Conservation (phyloP, 1,284 basidiomycete species). For the Albatrellus sp. region DNA sequence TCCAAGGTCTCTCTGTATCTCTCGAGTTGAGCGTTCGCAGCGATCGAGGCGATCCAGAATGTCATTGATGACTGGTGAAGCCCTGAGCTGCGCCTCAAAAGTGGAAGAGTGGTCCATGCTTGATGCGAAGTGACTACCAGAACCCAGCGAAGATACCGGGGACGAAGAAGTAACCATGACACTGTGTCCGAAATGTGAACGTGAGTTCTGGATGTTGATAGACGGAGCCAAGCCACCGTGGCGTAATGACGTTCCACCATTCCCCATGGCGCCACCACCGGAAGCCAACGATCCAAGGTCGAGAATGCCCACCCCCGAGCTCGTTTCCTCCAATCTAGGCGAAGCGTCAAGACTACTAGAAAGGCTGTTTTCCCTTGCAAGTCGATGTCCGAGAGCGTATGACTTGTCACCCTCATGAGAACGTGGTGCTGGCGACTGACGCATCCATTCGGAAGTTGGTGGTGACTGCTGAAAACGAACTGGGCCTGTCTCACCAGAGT, state of each 20-base stretch:
- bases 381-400: conserved; percentile 29
- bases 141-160: conserved; percentile 66
- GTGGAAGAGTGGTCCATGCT: conserved; percentile 29
- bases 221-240: conserved; percentile 28
- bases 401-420: conserved; percentile 33
- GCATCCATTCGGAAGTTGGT: conserved; percentile 12
- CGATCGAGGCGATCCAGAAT: conserved; percentile 64
- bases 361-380: conserved; percentile 35
- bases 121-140: conserved; percentile 46
- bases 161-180: conserved; percentile 46
- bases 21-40: conserved; percentile 56
- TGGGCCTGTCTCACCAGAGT: conserved; percentile 19
- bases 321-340: conserved; percentile 38
- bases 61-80: conserved; percentile 64
- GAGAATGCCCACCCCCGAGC: conserved; percentile 7
- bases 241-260: conserved; percentile 20
- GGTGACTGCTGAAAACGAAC: conserved; percentile 19
- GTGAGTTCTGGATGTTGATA: conserved; percentile 26
- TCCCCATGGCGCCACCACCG: conserved; percentile 1
- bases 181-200: conserved; percentile 19
- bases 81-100: conserved; percentile 62
- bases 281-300: conserved; percentile 8
- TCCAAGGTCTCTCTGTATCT: conserved; percentile 63
- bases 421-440: conserved; percentile 30
- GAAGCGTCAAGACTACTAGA: conserved; percentile 38